Percentiles rank a stretch among this genome's conserved stretches.
Conservation (phyloP, 1,284 basidiomycete genomes). For the Waitea zeae region DNA sequence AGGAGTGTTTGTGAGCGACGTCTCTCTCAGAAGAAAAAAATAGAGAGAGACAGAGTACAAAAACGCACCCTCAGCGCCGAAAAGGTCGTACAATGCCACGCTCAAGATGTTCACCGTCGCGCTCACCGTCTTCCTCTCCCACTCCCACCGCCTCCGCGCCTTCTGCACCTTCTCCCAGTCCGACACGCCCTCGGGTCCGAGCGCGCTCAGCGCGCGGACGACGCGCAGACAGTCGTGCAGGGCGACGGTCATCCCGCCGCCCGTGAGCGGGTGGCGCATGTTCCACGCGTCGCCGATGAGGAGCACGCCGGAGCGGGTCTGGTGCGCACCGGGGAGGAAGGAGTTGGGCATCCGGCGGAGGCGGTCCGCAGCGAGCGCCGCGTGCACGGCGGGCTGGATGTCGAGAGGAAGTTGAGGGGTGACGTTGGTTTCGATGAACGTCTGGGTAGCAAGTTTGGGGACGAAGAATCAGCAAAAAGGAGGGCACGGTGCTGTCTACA, state of each 20-base stretch:
- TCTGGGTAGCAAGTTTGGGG: no score
- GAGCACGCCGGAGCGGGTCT: constrained; percentile 65
- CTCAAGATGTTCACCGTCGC: constrained; percentile 84
- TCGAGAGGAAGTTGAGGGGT: constrained; percentile 64
- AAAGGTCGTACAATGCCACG: constrained; percentile 83
- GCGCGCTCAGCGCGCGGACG: constrained; percentile 35
- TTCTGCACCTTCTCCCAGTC: constrained; percentile 49
- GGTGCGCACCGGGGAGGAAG: constrained; percentile 76
- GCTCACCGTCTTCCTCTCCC: constrained; percentile 65
- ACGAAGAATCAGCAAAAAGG: constrained; percentile 4
- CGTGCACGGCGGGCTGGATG: constrained; percentile 44
- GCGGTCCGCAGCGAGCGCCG: constrained; percentile 52
- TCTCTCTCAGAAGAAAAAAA: background rate
- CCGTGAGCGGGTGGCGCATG: constrained; percentile 97
- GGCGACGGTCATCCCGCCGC: constrained; percentile 93
- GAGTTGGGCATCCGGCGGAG: constrained; percentile 92
- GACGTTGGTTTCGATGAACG: constrained; percentile 53
- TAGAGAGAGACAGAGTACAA: constrained; percentile 24
- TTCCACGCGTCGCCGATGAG: constrained; percentile 96
- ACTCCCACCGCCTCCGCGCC: constrained; percentile 63
- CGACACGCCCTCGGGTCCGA: constrained; percentile 27
- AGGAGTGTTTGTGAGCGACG: constrained; percentile 18
- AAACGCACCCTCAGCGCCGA: constrained; percentile 81
- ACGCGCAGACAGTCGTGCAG: constrained; percentile 72
- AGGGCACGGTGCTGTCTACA: constrained; percentile 19